Conservation (phyloP, 805 yeast genomes). For the Candida schatavii region DNA sequence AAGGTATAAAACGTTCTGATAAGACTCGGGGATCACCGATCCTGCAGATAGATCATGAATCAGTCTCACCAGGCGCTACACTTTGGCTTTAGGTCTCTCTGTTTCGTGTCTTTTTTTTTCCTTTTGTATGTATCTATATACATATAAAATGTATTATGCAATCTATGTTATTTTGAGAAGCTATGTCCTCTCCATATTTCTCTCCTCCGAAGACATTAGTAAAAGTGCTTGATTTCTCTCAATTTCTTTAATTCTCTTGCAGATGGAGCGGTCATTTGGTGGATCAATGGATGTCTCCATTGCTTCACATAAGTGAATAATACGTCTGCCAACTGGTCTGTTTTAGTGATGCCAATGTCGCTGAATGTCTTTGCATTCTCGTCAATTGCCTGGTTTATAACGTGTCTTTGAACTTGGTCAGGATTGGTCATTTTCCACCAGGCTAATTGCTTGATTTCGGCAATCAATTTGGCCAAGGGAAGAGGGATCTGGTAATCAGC, state of each 20-base stretch:
- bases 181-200: neutral
- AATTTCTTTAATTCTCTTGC: constrained; percentile 40
- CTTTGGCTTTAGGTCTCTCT: neutral
- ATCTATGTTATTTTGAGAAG: neutral
- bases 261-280: constrained; percentile 42
- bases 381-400: constrained; percentile 63
- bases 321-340: constrained; percentile 41
- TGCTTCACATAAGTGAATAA: constrained; percentile 46
- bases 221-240: constrained; percentile 44
- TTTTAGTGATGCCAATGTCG: constrained; percentile 63
- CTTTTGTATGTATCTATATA: neutral
- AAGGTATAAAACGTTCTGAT: constrained; percentile 1
- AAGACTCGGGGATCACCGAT: constrained; percentile 4
- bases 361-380: constrained; percentile 58
- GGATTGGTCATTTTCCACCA: constrained; percentile 56
- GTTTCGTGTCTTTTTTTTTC: too few relatives aligned
- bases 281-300: constrained; percentile 50
- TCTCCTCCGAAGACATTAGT: neutral
- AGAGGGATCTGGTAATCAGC: constrained; percentile 46
- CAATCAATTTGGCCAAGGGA: constrained; percentile 42
- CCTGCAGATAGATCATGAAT: neutral
- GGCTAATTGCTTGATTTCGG: constrained; percentile 39
- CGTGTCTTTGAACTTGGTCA: constrained; percentile 73
- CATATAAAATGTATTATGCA: constrained; percentile 2
- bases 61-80: too few relatives aligned